Evolutionary conservation across 805 yeast species (phyloP).

Genomic region (Starmera dryadoides): DNA sequence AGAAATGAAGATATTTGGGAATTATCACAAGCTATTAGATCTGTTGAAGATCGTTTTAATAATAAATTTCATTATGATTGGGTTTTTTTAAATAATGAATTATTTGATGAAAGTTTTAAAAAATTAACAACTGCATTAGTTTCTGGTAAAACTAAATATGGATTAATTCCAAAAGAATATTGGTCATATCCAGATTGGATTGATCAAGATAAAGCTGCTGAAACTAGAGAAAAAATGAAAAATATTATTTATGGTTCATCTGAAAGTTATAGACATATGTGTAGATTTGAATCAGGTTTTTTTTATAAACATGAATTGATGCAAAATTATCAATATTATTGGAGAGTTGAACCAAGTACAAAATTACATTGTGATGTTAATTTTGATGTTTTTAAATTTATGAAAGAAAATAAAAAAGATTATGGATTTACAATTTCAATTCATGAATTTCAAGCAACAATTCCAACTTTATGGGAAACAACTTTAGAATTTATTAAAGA

Average conservation of each 20-base stretch:
- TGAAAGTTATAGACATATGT: slow-evolving; percentile 79
- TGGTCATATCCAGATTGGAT: slow-evolving; percentile 88
- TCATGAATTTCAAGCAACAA: slow-evolving; percentile 67
- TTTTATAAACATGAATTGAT: slow-evolving; percentile 73
- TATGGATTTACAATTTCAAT: slow-evolving; percentile 77
- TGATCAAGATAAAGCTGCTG: slow-evolving; percentile 60
- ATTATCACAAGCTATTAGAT: slow-evolving; percentile 57
- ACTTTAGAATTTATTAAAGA: slow-evolving; percentile 53
- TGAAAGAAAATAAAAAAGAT: slow-evolving; percentile 67
- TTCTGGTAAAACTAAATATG: slow-evolving; percentile 75
- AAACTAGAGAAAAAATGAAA: slow-evolving; percentile 45
- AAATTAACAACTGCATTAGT: slow-evolving; percentile 56
- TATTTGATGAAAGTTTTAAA: slow-evolving; percentile 77
- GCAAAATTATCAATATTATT: slow-evolving; percentile 79
- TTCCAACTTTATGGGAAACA: slow-evolving; percentile 69
- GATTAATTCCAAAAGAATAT: slow-evolving; percentile 72
- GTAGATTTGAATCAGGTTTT: slow-evolving; percentile 86
- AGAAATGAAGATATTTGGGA: slow-evolving; percentile 66
- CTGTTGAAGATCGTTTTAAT: slow-evolving; percentile 88
- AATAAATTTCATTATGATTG: slow-evolving; percentile 78
- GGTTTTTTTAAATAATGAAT: slow-evolving; percentile 90
- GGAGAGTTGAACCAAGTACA: slow-evolving; percentile 92
- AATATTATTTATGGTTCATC: slow-evolving; percentile 59
- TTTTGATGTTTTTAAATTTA: slow-evolving; percentile 73
- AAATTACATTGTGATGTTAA: slow-evolving; percentile 76